Evolutionary conservation across 768 basidiomycete species (phyloP).

Genomic region (Ramaria sp.): DNA sequence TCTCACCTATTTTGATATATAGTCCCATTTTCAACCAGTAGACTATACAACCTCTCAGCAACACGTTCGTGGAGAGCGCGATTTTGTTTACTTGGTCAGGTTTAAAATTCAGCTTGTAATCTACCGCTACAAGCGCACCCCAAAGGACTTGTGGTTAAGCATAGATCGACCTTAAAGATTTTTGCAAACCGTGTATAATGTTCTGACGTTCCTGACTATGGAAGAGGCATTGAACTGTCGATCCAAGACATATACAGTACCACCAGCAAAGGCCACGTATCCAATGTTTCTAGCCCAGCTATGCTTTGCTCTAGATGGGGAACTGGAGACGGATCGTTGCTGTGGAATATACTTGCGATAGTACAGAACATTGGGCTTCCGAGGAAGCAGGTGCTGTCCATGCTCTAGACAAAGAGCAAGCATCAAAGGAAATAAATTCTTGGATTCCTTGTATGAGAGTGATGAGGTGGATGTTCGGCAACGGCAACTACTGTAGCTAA

Average conservation of each 20-base stretch:
- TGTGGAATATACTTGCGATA: neutral
- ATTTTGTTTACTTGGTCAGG: constrained; percentile 58
- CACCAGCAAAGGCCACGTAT: constrained; percentile 26
- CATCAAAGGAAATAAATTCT: too few species aligned
- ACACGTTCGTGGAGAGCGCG: constrained; percentile 79
- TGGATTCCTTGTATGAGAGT: too few species aligned
- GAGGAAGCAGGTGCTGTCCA: neutral
- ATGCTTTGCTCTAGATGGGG: neutral
- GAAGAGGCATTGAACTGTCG: constrained; percentile 46
- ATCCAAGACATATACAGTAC: constrained; percentile 33
- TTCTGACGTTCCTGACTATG: constrained; percentile 40
- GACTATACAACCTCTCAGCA: constrained; percentile 60
- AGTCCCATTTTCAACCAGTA: constrained; percentile 77
- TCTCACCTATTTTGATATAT: constrained; percentile 67
- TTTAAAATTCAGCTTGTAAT: constrained; percentile 86
- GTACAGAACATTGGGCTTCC: neutral
- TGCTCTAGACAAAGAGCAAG: neutral
- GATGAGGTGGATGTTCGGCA: too few species aligned
- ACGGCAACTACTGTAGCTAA: too few species aligned
- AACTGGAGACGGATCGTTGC: neutral
- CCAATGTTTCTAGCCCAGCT: constrained; percentile 11
- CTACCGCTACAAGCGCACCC: constrained; percentile 61
- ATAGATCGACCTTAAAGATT: neutral
- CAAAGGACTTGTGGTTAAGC: constrained; percentile 18
- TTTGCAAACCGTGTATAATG: constrained; percentile 36